Evolutionary conservation across 75 land plant species (phyloP).

Genomic region (Cunninghamia lanceolata): DNA sequence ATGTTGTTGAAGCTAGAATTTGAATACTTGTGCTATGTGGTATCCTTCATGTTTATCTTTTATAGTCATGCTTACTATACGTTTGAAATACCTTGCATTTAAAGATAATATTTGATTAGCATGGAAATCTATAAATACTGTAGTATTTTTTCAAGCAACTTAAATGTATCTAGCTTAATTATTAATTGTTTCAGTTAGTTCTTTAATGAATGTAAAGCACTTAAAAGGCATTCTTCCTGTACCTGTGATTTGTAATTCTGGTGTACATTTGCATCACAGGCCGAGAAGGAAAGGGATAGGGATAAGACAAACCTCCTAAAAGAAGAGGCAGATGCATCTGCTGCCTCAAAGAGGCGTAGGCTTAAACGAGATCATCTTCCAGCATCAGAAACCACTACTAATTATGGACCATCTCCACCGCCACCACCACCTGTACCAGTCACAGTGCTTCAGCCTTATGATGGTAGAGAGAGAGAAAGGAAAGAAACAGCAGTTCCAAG

Average conservation of each 20-base stretch:
- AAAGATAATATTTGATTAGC: background rate
- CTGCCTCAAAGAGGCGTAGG: conserved; percentile 74
- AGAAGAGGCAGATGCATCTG: conserved; percentile 57
- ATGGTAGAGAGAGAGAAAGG: conserved; percentile 82
- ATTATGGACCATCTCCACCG: conserved; percentile 55
- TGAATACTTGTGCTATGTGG: background rate
- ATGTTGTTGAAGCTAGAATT: background rate
- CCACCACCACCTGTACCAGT: conserved; percentile 37
- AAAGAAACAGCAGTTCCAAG: conserved; percentile 59
- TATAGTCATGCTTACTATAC: background rate
- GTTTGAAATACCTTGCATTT: background rate
- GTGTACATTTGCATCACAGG: background rate
- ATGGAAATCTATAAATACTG: background rate
- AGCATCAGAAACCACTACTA: conserved; percentile 39
- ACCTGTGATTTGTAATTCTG: background rate
- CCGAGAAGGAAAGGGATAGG: conserved; percentile 62
- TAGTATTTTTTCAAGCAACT: background rate
- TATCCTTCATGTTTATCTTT: background rate
- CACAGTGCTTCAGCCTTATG: conserved; percentile 48
- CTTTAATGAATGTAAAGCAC: background rate
- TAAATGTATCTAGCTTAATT: background rate
- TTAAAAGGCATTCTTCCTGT: background rate
- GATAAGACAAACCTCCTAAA: conserved; percentile 52
- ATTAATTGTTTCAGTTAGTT: background rate
- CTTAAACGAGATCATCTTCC: conserved; percentile 73